Evolutionary conservation across 495 filamentous ascomycete species (phyloP).

Genomic region (Penicillium goetzii): DNA sequence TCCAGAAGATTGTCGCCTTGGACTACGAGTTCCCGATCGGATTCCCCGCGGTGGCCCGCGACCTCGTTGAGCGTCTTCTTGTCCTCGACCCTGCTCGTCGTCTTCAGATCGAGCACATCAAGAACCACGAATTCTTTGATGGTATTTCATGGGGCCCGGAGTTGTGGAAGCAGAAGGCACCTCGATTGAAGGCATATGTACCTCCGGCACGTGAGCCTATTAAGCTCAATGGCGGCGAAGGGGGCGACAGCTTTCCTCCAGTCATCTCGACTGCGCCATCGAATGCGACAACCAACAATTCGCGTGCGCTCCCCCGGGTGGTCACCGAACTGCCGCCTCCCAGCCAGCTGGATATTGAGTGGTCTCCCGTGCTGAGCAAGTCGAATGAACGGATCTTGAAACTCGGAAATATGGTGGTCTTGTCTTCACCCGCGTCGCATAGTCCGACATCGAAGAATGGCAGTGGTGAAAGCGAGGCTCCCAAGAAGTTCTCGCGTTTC

Average conservation of each 20-base stretch:
- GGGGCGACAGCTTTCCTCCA: conserved; percentile 51
- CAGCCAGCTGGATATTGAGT: conserved; percentile 96
- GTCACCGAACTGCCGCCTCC: conserved; percentile 96
- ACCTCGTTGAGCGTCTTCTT: conserved; percentile 89
- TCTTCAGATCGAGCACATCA: conserved; percentile 94
- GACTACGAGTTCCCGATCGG: conserved; percentile 93
- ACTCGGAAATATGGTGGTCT: conserved; percentile 84
- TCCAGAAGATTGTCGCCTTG: conserved; percentile 94
- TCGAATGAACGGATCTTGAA: conserved; percentile 94
- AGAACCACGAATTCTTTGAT: conserved; percentile 97
- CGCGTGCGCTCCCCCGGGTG: conserved; percentile 71
- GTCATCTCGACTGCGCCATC: conserved; percentile 54
- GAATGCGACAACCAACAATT: conserved; percentile 41
- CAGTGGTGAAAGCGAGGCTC: conserved; percentile 59
- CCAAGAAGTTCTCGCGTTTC: conserved; percentile 89
- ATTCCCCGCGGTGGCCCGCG: conserved; percentile 85
- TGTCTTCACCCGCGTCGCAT: conserved; percentile 70
- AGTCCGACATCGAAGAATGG: conserved; percentile 70
- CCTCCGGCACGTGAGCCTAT: conserved; percentile 82
- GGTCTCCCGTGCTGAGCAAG: conserved; percentile 92
- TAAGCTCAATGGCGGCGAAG: conserved; percentile 69
- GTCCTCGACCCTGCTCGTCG: conserved; percentile 87
- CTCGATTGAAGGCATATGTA: conserved; percentile 83
- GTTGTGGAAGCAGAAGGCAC: conserved; percentile 90
- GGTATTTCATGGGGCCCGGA: conserved; percentile 82